These are phyloP conservation scores for Hibiscus tridactylites DNA, from an alignment of 345 rosid genomes.

Conservation along the genomic window DNA sequence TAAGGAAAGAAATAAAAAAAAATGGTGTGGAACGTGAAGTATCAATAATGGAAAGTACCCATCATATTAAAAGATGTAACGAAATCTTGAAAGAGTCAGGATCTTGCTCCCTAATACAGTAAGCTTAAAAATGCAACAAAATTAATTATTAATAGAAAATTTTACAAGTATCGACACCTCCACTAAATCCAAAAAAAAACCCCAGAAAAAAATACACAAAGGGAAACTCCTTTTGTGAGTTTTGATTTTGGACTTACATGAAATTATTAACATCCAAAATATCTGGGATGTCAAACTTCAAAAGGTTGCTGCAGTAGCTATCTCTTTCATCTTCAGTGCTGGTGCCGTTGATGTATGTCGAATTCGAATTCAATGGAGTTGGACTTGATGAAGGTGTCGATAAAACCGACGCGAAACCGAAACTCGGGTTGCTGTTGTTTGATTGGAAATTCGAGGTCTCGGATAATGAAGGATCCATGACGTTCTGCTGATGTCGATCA, in stretches of 20 bases:
- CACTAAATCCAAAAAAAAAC: background rate
- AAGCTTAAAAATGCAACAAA: background rate
- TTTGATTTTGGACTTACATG: conserved; percentile 30
- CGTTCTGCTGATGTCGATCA: conserved; percentile 4
- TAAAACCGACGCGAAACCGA: conserved; percentile 44
- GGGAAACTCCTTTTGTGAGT: background rate
- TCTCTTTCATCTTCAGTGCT: conserved; percentile 72
- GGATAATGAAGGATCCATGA: conserved; percentile 30
- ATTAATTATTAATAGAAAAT: conserved; percentile 6
- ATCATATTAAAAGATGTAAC: background rate
- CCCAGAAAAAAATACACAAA: background rate
- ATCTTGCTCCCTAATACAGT: conserved; percentile 1
- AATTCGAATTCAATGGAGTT: conserved; percentile 49
- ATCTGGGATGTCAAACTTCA: conserved; percentile 55
- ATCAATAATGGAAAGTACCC: conserved; percentile 20
- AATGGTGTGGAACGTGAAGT: background rate
- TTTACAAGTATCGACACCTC: conserved; percentile 10
- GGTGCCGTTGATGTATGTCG: conserved; percentile 38
- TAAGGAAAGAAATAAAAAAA: background rate
- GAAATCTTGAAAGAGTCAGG: background rate
- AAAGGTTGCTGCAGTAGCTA: conserved; percentile 56
- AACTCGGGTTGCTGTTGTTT: conserved; percentile 24
- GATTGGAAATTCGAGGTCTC: conserved; percentile 23
- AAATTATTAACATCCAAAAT: conserved; percentile 48
- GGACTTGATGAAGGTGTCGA: conserved; percentile 65